A percentile compares a stretch with the other conserved stretches of the same genome.
These are phyloP conservation scores for Lactuca saligna DNA, from an alignment of 129 eudicot genomes.

Conservation along the genomic window DNA sequence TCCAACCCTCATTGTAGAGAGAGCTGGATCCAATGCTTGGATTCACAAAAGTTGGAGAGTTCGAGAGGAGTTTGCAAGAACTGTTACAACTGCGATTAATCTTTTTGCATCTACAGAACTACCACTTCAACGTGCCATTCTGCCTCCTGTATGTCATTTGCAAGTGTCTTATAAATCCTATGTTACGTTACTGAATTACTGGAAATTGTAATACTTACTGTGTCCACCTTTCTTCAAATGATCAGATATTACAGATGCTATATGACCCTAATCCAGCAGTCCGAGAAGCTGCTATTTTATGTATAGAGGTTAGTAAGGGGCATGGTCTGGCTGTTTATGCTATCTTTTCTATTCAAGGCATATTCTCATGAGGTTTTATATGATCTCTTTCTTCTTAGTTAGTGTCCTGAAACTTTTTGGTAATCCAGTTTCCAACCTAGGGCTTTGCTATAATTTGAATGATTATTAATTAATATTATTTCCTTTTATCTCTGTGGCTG, in stretches of 20 bases:
- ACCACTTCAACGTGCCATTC: slow-evolving; percentile 85
- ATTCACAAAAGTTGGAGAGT: slow-evolving; percentile 86
- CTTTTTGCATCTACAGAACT: slow-evolving; percentile 80
- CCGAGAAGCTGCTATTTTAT: slow-evolving; percentile 86
- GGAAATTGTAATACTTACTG: slow-evolving; percentile 1
- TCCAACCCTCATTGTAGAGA: slow-evolving; percentile 78
- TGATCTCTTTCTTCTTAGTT: too few species aligned
- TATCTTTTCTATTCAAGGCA: too few species aligned
- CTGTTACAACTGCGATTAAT: slow-evolving; percentile 72
- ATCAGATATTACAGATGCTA: slow-evolving; percentile 91
- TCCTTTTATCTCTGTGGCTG: background rate
- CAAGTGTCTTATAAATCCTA: slow-evolving; percentile 18
- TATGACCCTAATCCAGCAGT: slow-evolving; percentile 90
- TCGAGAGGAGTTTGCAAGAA: slow-evolving; percentile 77
- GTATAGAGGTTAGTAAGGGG: slow-evolving; percentile 56
- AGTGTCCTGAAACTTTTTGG: too few species aligned
- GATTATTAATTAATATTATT: too few species aligned
- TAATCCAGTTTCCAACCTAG: too few species aligned
- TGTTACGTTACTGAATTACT: background rate
- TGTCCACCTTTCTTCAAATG: slow-evolving; percentile 10
- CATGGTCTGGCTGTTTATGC: background rate
- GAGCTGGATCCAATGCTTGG: slow-evolving; percentile 87
- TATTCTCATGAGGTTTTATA: too few species aligned
- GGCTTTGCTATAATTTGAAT: too few species aligned
- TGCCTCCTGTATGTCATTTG: slow-evolving; percentile 58